phyloP scores from a whole-genome alignment of 73 alveolate genomes.

The Uronychia setigera region DNA sequence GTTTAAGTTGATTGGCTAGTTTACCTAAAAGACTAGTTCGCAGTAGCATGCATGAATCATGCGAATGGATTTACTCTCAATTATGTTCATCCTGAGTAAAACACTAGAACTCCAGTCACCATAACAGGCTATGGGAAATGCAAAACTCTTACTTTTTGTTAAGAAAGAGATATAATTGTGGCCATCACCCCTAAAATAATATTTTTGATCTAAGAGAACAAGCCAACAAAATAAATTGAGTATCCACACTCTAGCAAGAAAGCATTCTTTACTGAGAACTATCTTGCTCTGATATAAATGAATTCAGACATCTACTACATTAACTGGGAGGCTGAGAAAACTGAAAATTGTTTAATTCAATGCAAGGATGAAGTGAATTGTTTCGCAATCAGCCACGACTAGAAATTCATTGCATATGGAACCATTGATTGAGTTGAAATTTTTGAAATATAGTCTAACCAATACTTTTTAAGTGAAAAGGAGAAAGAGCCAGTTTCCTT shows the following conservation, averaged over 20 bases:
- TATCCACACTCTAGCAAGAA: background rate
- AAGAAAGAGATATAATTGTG: background rate
- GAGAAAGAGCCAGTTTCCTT: background rate
- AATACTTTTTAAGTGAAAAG: background rate
- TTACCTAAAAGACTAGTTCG: background rate
- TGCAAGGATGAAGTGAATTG: background rate
- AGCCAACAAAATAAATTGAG: background rate
- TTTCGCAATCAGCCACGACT: background rate
- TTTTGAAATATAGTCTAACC: background rate
- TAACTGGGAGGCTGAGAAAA: background rate
- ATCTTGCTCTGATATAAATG: background rate
- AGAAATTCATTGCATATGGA: background rate
- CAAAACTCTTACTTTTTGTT: background rate
- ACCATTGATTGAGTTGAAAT: background rate
- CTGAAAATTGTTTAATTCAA: too few species aligned
- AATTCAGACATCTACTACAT: background rate
- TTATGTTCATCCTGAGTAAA: background rate
- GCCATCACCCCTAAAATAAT: background rate
- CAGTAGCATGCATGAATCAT: background rate
- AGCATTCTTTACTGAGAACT: background rate
- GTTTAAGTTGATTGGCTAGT: too few species aligned
- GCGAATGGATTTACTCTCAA: background rate
- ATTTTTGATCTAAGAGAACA: background rate
- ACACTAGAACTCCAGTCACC: background rate
- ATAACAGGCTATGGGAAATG: background rate